Base-by-base conservation (phyloP, 139 green algal genomes). In the Asterochloris erici region DNA sequence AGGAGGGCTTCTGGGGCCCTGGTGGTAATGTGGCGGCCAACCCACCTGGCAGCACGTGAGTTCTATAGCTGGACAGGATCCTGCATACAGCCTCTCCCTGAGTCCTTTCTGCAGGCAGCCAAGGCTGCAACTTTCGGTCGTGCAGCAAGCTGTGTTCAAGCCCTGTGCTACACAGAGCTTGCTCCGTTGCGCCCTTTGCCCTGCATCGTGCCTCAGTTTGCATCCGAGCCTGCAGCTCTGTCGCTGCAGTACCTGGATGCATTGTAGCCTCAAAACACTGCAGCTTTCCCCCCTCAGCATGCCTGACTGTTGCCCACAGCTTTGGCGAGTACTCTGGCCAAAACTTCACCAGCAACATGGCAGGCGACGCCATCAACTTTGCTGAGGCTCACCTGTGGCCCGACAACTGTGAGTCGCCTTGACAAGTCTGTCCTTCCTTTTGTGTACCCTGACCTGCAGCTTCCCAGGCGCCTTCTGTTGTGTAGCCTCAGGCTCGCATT, bases 331-430 rank as follows among this genome's bases (percentile, higher is more conserved):
- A 54, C 38, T 54, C 38, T 54, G 77, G 77, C 14, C 77, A 81
- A 26, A 74, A 81, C 63, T 73, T 81, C 63, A 81, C 62, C 9
- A 28, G 63, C n/a, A 73, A 74, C 63, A 73, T 74, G 63, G 63
- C 62, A 9, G 62, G 28, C 27, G 77, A 61, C 77, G 73, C n/a
- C 77, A 91, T 95, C 28, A 89, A 93, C 82, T 95, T 91, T 83
- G 89, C 86, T 15, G 82, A 84, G 15, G 81, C 91, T 21, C 91
- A 94, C 83, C 29, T 88, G 10, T 94, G 89, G 90, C 83, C 85
- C 11, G 87, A 91, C 80, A 91, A 70, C 63, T 16, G 77, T 73
- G n/a, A 64, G 27, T 24, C n/a, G 15, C 14, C 0, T 63, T 0
- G 16, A 10, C 10, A 62, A 63, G 14, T 11, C 15, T 63, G 15